A percentile compares a stretch with the other conserved stretches of the same genome.
Conservation (phyloP, 2,329 filamentous ascomycete species). For the Shiraia bambusicola region DNA sequence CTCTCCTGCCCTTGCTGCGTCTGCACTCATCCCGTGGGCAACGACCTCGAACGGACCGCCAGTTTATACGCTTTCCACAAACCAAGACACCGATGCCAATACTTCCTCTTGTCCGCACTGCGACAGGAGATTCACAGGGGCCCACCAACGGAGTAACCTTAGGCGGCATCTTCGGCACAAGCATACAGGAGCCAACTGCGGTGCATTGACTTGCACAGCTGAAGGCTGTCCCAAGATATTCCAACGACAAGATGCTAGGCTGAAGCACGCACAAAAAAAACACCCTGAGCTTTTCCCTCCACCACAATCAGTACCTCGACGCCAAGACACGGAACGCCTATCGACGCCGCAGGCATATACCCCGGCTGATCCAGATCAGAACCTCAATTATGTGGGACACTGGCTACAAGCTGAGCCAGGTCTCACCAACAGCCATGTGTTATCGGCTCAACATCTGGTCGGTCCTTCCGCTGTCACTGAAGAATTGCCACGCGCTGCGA, state of each 20-base stretch:
- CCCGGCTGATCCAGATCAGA: not conserved
- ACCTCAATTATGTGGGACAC: not conserved
- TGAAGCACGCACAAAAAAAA: slow-evolving; percentile 12
- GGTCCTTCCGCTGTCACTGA: not conserved
- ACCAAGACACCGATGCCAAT: not conserved
- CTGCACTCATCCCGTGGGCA: not conserved
- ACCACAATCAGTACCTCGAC: slow-evolving; percentile 2
- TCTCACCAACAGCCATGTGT: too few species aligned
- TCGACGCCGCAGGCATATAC: not conserved
- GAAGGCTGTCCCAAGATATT: slow-evolving; percentile 7
- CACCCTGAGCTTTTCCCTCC: slow-evolving; percentile 9
- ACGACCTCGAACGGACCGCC: not conserved
- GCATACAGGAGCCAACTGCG: slow-evolving; percentile 2
- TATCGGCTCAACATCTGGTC: not conserved
- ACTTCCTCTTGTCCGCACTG: slow-evolving; percentile 6
- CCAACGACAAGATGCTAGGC: slow-evolving; percentile 10
- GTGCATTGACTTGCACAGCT: slow-evolving; percentile 3
- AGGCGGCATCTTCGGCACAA: slow-evolving; percentile 10
- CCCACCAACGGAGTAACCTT: slow-evolving; percentile 12
- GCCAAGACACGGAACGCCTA: slow-evolving; percentile 1
- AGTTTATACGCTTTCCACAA: not conserved
- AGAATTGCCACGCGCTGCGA: not conserved
- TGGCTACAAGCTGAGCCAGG: not conserved
- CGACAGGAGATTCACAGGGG: slow-evolving; percentile 8
- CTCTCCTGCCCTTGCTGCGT: too few species aligned